A percentile compares a stretch with the other conserved stretches of the same genome.
Evolutionary conservation across 257 asterid species (phyloP).

Genomic region (Linaria vulgaris): DNA sequence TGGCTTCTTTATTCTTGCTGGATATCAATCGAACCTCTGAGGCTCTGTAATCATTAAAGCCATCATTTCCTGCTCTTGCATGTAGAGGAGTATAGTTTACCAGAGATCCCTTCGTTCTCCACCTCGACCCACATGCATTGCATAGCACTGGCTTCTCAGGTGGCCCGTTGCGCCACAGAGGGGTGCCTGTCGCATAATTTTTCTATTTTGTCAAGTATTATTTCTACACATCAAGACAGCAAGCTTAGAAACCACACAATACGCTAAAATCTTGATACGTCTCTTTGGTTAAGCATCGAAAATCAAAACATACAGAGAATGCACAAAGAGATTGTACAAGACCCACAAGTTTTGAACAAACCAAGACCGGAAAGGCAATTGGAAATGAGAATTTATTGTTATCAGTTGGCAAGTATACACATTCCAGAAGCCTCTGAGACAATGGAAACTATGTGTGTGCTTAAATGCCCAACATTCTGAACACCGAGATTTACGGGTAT

Average conservation of each 20-base stretch:
- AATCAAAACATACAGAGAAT: neutral
- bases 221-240: conserved; percentile 5
- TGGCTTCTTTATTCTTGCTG: conserved; percentile 60
- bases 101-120: conserved; percentile 97
- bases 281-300: neutral
- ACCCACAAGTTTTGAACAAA: too few species aligned
- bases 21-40: conserved; percentile 55
- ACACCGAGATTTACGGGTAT: too few species aligned
- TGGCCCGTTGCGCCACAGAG: conserved; percentile 99
- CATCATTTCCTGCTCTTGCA: conserved; percentile 81
- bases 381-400: too few species aligned
- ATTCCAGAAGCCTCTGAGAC: too few species aligned
- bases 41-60: conserved; percentile 55
- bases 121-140: conserved; percentile 99
- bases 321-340: too few species aligned
- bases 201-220: conserved; percentile 16
- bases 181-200: conserved; percentile 65
- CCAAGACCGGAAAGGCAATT: too few species aligned
- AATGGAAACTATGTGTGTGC: too few species aligned
- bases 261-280: conserved; percentile 6
- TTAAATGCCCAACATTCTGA: too few species aligned
- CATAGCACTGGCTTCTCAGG: conserved; percentile 98
- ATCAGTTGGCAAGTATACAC: too few species aligned
- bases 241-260: neutral
- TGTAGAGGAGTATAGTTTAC: conserved; percentile 92